A percentile compares a stretch with the other conserved stretches of the same genome.
phyloP scores from a whole-genome alignment of 352 stramenopile genomes.

The Pythium brassicae region DNA sequence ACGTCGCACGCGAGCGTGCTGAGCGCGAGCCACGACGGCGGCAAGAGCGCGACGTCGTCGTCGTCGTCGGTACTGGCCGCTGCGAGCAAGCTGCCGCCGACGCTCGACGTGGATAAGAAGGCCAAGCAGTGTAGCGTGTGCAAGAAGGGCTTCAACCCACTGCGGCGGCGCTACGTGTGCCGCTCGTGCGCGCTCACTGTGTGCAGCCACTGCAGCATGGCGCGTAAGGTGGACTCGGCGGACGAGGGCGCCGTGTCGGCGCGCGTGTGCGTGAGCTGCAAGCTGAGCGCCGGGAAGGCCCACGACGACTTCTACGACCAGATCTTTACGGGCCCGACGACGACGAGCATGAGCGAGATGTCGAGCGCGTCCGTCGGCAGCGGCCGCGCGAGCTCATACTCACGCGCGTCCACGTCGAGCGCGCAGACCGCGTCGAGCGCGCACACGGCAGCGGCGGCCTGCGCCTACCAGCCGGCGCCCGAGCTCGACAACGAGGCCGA shows the following conservation, averaged over 20 bases:
- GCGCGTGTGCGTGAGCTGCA: slow-evolving; percentile 81
- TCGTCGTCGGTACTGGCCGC: too few relatives aligned
- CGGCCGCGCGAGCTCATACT: slow-evolving; percentile 42
- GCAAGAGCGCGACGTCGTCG: background rate
- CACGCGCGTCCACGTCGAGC: slow-evolving; percentile 32
- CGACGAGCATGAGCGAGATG: slow-evolving; percentile 12
- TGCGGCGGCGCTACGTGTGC: slow-evolving; percentile 75
- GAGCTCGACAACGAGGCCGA: slow-evolving; percentile 70
- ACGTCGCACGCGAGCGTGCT: slow-evolving; percentile 8
- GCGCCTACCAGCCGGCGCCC: slow-evolving; percentile 62
- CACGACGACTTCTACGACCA: slow-evolving; percentile 81
- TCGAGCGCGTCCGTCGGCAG: slow-evolving; percentile 20
- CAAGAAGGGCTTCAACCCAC: slow-evolving; percentile 79
- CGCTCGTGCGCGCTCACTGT: slow-evolving; percentile 66
- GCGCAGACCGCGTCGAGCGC: slow-evolving; percentile 18
- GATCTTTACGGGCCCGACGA: slow-evolving; percentile 55
- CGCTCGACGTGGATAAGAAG: slow-evolving; percentile 41
- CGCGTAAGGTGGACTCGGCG: slow-evolving; percentile 43
- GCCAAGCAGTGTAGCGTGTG: slow-evolving; percentile 72
- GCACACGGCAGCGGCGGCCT: slow-evolving; percentile 5
- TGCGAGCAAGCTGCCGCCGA: background rate
- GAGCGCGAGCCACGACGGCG: slow-evolving; percentile 6
- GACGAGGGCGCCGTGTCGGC: slow-evolving; percentile 52
- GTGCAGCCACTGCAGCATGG: slow-evolving; percentile 76
- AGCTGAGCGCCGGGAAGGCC: slow-evolving; percentile 58